Base-by-base conservation (phyloP, 148 eudicot species). In the Vaccinium macrocarpon region DNA sequence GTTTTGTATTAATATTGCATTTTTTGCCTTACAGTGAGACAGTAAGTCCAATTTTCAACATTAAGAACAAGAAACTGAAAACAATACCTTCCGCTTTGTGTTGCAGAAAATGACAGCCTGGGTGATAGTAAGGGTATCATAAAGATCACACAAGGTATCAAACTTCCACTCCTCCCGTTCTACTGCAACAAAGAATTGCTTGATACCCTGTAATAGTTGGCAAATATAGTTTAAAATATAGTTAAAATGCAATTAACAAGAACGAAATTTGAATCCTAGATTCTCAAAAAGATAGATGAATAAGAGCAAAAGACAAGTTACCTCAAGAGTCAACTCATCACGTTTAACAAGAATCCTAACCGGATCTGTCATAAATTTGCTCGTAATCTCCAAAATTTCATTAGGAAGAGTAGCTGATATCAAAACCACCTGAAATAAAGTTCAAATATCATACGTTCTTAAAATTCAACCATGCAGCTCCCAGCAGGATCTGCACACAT, bases 261-360 rank as follows among this genome's bases (percentile, higher is more conserved):
- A 29, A 32, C 61, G 25, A 59, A 46, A 25, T 32, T 51, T 74
- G 42, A 53, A 52, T 19, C n/a, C 16, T 16, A 27, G n/a, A 12
- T 62, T 55, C 57, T 71, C 81, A 42, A 59, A 80, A 11, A 1
- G 48, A 32, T 57, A 64, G 25, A 76, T 42, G 12, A 2, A 52
- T 25, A 32, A 14, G 52, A 80, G 80, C 38, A 35, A 29, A 64
- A 77, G 16, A 56, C 11, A 66, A 68, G 90, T 77, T 82, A 92
- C 99, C 95, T 96, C 98, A 38, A 96, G 93, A 84, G 99, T 96
- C 95, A 96, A 90, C 80, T 96, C 99, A 93, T 96, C 99, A 95
- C 97, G 98, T 87, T 96, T 96, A 64, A 94, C 99, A 79, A 95
- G 98, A 87, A 96, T 96, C 56, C 98, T 88, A 78, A 96, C 95